Evolutionary conservation across 257 asterid genomes (phyloP).

Genomic region (Solanum paucissectum): DNA sequence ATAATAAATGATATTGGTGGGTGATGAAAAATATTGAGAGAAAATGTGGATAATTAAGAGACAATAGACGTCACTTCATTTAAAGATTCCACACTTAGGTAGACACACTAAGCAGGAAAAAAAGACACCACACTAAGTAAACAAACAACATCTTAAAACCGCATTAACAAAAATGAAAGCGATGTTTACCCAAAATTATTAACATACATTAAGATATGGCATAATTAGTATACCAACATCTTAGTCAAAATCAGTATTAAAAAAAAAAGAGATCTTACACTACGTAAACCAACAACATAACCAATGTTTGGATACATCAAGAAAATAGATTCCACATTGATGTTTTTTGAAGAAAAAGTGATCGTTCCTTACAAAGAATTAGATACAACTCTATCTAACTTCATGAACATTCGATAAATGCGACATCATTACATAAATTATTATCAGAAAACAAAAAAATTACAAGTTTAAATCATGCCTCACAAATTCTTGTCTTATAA

Average conservation of each 20-base stretch:
- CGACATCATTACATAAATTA: neutral
- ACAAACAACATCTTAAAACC: neutral
- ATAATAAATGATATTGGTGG: neutral
- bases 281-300: neutral
- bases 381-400: neutral
- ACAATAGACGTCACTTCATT: too few relatives aligned
- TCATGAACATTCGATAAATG: neutral
- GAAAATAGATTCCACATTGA: neutral
- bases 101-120: neutral
- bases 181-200: neutral
- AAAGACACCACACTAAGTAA: neutral
- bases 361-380: neutral
- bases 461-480: neutral
- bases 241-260: too few relatives aligned
- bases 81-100: neutral
- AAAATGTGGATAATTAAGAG: too few relatives aligned
- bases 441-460: neutral
- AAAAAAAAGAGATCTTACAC: too few relatives aligned
- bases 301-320: neutral
- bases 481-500: neutral
- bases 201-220: neutral
- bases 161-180: neutral
- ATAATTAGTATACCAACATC: neutral
- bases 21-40: neutral
- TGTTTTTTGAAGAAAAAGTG: too few relatives aligned